Conservation (phyloP, 1,284 basidiomycete genomes). For the Cryptococcus hybrid region DNA sequence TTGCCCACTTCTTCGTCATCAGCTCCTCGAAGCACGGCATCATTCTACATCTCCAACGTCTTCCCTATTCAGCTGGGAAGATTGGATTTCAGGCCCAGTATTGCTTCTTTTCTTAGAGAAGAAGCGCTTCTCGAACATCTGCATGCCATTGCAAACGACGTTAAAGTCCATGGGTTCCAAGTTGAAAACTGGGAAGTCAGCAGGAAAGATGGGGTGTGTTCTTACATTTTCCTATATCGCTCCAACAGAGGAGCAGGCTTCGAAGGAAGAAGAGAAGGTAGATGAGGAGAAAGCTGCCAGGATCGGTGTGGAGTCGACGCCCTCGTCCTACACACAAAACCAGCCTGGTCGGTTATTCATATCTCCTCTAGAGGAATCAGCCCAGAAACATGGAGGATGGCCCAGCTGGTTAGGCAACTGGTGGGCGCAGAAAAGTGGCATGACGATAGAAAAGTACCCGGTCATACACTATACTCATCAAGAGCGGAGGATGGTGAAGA, state of each 20-base stretch:
- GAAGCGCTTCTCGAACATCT: slow-evolving; percentile 46
- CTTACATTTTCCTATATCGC: slow-evolving; percentile 60
- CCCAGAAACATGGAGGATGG: slow-evolving; percentile 43
- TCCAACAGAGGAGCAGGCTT: slow-evolving; percentile 30
- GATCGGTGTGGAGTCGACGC: background rate
- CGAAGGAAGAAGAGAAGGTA: slow-evolving; percentile 17
- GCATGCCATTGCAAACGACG: slow-evolving; percentile 33
- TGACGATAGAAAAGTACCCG: slow-evolving; percentile 19
- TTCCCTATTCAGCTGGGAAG: slow-evolving; percentile 42
- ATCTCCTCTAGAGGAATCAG: slow-evolving; percentile 33
- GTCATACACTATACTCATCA: slow-evolving; percentile 25
- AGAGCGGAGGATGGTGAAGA: slow-evolving; percentile 27
- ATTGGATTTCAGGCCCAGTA: slow-evolving; percentile 37
- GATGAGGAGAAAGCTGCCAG: background rate
- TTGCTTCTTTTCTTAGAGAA: slow-evolving; percentile 34
- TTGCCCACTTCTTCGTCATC: too few relatives aligned
- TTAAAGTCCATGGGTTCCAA: slow-evolving; percentile 39
- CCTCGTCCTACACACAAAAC: background rate
- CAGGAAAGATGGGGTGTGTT: slow-evolving; percentile 65
- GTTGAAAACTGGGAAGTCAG: slow-evolving; percentile 48
- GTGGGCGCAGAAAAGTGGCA: slow-evolving; percentile 24
- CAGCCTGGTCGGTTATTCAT: slow-evolving; percentile 18
- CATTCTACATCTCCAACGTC: slow-evolving; percentile 50
- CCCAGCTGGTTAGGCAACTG: slow-evolving; percentile 46
- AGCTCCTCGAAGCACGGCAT: background rate